Conservation (phyloP, 345 rosid species). For the Carallia brachiata region DNA sequence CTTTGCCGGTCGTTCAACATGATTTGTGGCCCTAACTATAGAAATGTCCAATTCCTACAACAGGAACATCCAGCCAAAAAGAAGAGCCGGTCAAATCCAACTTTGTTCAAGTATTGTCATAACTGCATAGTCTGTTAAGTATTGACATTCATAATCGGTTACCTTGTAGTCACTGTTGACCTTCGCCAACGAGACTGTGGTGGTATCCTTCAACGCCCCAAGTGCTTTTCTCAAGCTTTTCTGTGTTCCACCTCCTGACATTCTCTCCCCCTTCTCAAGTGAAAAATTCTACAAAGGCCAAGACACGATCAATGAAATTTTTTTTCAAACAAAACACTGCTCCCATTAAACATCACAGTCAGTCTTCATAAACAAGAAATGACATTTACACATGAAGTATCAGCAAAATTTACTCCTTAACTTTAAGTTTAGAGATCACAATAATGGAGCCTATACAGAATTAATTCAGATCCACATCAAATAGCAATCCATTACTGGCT, state of each 20-base stretch:
- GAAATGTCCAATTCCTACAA: conserved; percentile 93
- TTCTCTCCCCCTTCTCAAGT: conserved; percentile 40
- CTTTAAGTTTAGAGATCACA: neutral
- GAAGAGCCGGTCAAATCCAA: neutral
- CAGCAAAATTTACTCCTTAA: neutral
- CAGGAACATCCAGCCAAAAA: conserved; percentile 10
- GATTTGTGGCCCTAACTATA: conserved; percentile 92
- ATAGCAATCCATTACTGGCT: neutral
- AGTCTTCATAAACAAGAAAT: neutral
- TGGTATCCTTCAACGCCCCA: conserved; percentile 93
- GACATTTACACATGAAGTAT: neutral
- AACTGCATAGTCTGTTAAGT: neutral
- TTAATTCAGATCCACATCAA: neutral
- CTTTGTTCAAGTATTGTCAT: neutral
- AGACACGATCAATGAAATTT: conserved; percentile 13
- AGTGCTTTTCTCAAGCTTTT: conserved; percentile 92
- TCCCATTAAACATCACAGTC: neutral
- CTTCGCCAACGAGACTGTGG: conserved; percentile 97
- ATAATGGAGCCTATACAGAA: neutral
- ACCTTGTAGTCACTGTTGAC: conserved; percentile 98
- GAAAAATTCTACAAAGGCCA: conserved; percentile 32
- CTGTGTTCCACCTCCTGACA: conserved; percentile 85
- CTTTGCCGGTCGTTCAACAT: conserved; percentile 85
- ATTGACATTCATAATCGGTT: neutral
- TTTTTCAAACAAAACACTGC: neutral